Evolutionary conservation across 2,329 filamentous ascomycete species (phyloP).

Genomic region (Lasiodiplodia sp.): DNA sequence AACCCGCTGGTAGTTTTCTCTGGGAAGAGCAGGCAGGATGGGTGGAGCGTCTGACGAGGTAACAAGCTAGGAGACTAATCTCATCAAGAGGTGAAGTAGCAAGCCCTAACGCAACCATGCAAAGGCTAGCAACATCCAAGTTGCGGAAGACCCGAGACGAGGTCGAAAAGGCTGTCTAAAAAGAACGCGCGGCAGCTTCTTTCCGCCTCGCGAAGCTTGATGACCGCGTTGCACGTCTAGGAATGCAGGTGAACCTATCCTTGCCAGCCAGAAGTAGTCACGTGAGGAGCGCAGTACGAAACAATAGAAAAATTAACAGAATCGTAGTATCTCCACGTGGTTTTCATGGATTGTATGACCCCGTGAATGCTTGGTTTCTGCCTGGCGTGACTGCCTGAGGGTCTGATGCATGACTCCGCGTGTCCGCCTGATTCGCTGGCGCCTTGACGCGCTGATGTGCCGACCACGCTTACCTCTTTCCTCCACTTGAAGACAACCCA

Average conservation of each 20-base stretch:
- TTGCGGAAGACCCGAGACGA: not conserved
- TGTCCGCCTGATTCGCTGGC: not conserved
- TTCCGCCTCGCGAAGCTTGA: not conserved
- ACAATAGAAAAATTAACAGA: not conserved
- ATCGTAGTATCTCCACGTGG: not conserved
- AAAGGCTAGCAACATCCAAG: not conserved
- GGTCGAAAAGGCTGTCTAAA: not conserved
- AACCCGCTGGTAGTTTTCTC: not conserved
- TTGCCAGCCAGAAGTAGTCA: not conserved
- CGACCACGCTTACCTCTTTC: not conserved
- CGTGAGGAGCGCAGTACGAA: not conserved
- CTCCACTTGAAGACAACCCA: not conserved
- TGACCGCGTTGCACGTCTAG: not conserved
- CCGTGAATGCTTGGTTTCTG: not conserved
- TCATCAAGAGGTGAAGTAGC: not conserved
- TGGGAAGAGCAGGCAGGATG: not conserved
- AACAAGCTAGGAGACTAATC: not conserved
- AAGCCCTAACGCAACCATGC: conserved; percentile 8
- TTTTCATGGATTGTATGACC: not conserved
- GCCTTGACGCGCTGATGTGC: not conserved
- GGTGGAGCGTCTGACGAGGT: not conserved
- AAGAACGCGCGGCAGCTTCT: not conserved
- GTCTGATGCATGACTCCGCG: not conserved
- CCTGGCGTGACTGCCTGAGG: not conserved
- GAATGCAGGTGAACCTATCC: not conserved